Conservation (phyloP, 2,329 filamentous ascomycete species). For the Botrytis cinerea region DNA sequence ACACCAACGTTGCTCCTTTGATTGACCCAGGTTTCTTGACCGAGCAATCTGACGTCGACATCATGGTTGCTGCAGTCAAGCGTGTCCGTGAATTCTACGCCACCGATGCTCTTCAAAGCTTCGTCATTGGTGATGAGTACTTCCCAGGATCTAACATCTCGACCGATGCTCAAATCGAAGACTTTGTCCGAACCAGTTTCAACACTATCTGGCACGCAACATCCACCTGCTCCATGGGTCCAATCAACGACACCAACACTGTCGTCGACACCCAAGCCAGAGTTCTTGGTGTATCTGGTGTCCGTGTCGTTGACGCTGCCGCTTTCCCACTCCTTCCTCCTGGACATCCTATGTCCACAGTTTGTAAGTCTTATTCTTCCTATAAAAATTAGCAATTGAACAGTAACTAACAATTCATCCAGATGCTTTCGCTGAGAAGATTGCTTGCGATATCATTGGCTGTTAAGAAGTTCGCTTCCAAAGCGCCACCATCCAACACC, state of each 20-base stretch:
- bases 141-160: slow-evolving; percentile 29
- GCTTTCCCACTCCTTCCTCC: slow-evolving; percentile 40
- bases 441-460: slow-evolving; percentile 36
- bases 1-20: slow-evolving; percentile 43
- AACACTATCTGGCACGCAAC: slow-evolving; percentile 52
- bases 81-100: slow-evolving; percentile 44
- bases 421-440: slow-evolving; percentile 49
- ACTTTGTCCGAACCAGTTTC: slow-evolving; percentile 37
- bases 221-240: slow-evolving; percentile 60
- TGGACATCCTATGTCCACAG: slow-evolving; percentile 47
- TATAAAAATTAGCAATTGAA: neutral
- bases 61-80: slow-evolving; percentile 48
- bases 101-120: slow-evolving; percentile 26
- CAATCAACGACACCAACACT: slow-evolving; percentile 42
- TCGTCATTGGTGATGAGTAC: slow-evolving; percentile 30
- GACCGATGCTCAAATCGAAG: slow-evolving; percentile 34
- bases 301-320: slow-evolving; percentile 36
- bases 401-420: neutral
- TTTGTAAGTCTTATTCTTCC: slow-evolving; percentile 40
- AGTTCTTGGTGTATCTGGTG: slow-evolving; percentile 31
- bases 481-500: neutral
- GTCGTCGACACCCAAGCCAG: slow-evolving; percentile 34
- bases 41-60: slow-evolving; percentile 47
- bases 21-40: slow-evolving; percentile 50
- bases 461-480: neutral